Conservation (phyloP, 2,329 filamentous ascomycete genomes). For the Scedosporium boydii region DNA sequence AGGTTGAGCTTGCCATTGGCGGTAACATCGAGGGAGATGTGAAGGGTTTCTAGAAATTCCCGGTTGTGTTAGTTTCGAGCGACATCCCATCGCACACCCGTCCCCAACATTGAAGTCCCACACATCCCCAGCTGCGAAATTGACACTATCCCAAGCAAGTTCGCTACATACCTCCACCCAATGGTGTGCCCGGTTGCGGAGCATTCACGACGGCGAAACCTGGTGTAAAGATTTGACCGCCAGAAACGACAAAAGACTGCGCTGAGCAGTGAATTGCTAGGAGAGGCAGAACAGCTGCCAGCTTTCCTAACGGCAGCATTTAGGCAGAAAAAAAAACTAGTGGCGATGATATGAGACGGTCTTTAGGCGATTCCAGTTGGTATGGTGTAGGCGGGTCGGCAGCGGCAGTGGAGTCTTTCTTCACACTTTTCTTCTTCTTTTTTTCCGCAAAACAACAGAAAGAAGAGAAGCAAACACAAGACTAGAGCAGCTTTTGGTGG, state of each 20-base stretch:
- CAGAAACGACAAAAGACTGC: conserved; percentile 45
- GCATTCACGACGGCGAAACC: conserved; percentile 58
- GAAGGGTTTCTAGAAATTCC: conserved; percentile 35
- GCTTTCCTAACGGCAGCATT: conserved; percentile 1
- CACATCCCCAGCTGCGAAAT: neutral
- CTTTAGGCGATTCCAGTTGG: neutral
- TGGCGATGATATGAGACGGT: neutral
- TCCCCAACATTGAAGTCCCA: neutral
- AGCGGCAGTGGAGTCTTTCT: neutral
- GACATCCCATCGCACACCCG: neutral
- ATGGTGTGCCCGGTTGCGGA: conserved; percentile 53
- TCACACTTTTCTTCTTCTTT: neutral
- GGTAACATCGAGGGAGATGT: conserved; percentile 58
- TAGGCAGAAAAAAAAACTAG: neutral
- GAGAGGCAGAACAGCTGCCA: conserved; percentile 16
- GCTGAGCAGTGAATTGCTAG: conserved; percentile 19
- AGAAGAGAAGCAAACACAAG: conserved; percentile 1
- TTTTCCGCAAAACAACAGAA: neutral
- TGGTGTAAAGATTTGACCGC: conserved; percentile 61
- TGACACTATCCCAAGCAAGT: neutral
- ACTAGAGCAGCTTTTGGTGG: neutral
- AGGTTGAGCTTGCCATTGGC: conserved; percentile 55
- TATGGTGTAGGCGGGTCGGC: neutral
- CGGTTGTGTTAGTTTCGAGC: conserved; percentile 17
- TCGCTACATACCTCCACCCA: conserved; percentile 46